Percentiles rank a stretch among this genome's conserved stretches.
These are phyloP conservation scores for Balamuthia mandrillaris DNA, from an alignment of 208 protist genomes.

Conservation along the genomic window DNA sequence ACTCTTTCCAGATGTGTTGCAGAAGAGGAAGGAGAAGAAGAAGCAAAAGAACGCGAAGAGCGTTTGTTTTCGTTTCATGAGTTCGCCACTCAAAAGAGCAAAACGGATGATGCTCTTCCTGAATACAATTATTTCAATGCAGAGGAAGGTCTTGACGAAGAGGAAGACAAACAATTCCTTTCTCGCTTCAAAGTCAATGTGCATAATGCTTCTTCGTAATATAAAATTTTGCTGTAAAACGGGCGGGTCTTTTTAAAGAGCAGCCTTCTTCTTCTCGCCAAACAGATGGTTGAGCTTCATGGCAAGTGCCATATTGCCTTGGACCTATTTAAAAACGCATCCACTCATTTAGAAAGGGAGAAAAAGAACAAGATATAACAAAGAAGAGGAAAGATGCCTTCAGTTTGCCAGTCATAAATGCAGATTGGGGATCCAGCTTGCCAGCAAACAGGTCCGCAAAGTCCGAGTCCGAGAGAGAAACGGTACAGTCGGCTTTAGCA, in stretches of 20 bases:
- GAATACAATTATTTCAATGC: too few relatives aligned
- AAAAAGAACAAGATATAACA: neutral
- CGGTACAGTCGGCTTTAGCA: slow-evolving; percentile 48
- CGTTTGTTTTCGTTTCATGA: too few relatives aligned
- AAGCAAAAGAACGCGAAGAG: too few relatives aligned
- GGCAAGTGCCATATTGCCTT: slow-evolving; percentile 6
- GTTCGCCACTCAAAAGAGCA: too few relatives aligned
- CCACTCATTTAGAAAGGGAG: neutral
- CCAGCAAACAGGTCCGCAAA: slow-evolving; percentile 50
- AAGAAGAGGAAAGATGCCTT: slow-evolving; percentile 23
- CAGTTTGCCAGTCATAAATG: slow-evolving; percentile 49
- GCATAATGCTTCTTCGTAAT: too few relatives aligned
- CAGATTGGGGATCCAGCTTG: slow-evolving; percentile 47
- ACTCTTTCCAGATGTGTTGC: too few relatives aligned
- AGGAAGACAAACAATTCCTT: too few relatives aligned
- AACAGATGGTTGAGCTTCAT: slow-evolving; percentile 30
- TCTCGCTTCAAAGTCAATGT: too few relatives aligned
- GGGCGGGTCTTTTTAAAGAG: neutral
- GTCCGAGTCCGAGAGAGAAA: slow-evolving; percentile 43
- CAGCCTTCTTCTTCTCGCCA: neutral
- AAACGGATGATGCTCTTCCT: too few relatives aligned
- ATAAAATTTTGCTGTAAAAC: neutral
- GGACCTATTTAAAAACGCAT: neutral
- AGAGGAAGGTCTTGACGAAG: too few relatives aligned
- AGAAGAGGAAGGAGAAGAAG: too few relatives aligned